Evolutionary conservation across 768 basidiomycete genomes (phyloP).

Genomic region (Galerina sulciceps): DNA sequence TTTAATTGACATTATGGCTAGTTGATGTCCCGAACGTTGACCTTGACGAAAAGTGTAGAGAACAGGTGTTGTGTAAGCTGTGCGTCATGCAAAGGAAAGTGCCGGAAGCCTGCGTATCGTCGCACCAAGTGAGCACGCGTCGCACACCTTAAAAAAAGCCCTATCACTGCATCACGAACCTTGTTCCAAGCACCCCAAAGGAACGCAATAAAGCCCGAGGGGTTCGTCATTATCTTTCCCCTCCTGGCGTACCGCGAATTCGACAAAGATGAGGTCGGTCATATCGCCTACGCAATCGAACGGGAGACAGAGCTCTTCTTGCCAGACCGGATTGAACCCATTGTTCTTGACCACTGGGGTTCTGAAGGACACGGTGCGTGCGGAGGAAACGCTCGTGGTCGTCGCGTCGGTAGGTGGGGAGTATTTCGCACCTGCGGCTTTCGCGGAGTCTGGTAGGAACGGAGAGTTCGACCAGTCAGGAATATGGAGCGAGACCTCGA

Average conservation of each 20-base stretch:
- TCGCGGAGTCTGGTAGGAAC: constrained; percentile 25
- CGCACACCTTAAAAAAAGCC: constrained; percentile 4
- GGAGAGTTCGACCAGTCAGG: constrained; percentile 69
- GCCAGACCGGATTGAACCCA: constrained; percentile 93
- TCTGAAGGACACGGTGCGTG: constrained; percentile 50
- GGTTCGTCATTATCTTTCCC: constrained; percentile 50
- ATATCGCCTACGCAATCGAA: constrained; percentile 75
- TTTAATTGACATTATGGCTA: not conserved
- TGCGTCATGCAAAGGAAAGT: constrained; percentile 90
- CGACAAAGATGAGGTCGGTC: constrained; percentile 83
- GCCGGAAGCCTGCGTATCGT: constrained; percentile 70
- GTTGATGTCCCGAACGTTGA: constrained; percentile 45
- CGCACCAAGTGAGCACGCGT: not conserved
- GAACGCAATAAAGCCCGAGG: constrained; percentile 75
- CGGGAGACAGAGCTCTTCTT: constrained; percentile 68
- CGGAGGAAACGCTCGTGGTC: constrained; percentile 13
- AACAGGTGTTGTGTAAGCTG: constrained; percentile 91
- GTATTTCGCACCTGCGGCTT: constrained; percentile 15
- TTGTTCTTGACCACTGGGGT: constrained; percentile 80
- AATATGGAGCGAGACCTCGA: constrained; percentile 71
- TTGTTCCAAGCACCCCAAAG: constrained; percentile 70
- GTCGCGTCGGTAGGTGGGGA: constrained; percentile 19
- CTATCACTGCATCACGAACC: constrained; percentile 54
- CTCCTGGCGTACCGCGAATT: constrained; percentile 75
- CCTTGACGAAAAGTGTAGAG: constrained; percentile 87